Conservation (phyloP, 2,329 filamentous ascomycete genomes). For the Sporothrix pallida region DNA sequence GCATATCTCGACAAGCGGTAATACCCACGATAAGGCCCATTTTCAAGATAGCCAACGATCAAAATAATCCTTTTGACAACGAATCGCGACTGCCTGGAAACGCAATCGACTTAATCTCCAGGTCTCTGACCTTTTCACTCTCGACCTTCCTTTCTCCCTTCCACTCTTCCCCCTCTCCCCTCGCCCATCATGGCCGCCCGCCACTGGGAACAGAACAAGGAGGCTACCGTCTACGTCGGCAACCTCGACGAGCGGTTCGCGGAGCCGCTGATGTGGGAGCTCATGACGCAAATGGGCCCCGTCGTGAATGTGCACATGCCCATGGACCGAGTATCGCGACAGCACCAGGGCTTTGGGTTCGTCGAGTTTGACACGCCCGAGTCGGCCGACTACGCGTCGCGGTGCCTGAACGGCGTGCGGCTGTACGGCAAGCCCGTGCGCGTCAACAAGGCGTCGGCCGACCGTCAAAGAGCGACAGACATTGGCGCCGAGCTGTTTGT, state of each 20-base stretch:
- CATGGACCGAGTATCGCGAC: constrained; percentile 95
- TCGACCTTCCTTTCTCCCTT: no score
- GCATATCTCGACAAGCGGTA: no score
- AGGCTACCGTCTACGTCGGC: constrained; percentile 96
- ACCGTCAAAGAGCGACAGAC: constrained; percentile 92
- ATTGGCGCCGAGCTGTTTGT: constrained; percentile 97
- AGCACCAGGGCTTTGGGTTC: constrained; percentile 97
- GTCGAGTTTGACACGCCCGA: constrained; percentile 96
- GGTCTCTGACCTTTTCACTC: no score
- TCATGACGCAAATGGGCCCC: constrained; percentile 97
- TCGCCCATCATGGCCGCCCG: constrained; percentile 41
- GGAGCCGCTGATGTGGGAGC: constrained; percentile 90
- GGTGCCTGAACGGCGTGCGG: constrained; percentile 95
- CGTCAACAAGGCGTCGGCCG: constrained; percentile 90
- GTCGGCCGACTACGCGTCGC: constrained; percentile 94
- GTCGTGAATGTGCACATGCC: constrained; percentile 98
- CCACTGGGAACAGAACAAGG: constrained; percentile 91
- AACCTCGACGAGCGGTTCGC: constrained; percentile 97
- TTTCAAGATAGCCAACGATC: no score
- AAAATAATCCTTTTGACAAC: no score
- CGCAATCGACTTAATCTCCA: no score
- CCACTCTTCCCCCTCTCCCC: not conserved
- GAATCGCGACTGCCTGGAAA: no score
- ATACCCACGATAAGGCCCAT: no score
- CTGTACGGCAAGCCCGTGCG: constrained; percentile 93